phyloP scores from a whole-genome alignment of 177 flowering plant species.

The Vitis hybrid region DNA sequence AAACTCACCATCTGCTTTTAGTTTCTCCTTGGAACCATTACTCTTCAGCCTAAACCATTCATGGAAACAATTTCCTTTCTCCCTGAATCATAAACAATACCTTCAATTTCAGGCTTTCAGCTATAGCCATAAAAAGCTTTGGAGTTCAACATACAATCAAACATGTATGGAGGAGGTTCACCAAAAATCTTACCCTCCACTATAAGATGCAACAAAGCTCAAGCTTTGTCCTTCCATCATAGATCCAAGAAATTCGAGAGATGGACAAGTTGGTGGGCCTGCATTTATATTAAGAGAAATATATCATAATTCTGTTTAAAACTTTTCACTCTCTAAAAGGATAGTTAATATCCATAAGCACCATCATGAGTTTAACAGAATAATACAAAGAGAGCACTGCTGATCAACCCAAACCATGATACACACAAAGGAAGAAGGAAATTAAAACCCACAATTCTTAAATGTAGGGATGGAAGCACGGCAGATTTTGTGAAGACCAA shows the following conservation, averaged over 20 bases:
- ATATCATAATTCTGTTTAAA: not conserved
- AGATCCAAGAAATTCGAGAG: slow-evolving; percentile 71
- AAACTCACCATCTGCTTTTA: slow-evolving; percentile 59
- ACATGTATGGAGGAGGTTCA: not conserved
- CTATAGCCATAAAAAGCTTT: not conserved
- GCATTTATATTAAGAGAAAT: slow-evolving; percentile 13
- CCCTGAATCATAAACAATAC: slow-evolving; percentile 43
- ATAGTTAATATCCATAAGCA: too few species aligned
- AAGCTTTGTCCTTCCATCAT: slow-evolving; percentile 81
- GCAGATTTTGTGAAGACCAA: too few species aligned
- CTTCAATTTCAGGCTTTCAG: not conserved
- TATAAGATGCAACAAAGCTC: slow-evolving; percentile 63
- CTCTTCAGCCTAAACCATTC: slow-evolving; percentile 83
- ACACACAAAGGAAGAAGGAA: too few species aligned
- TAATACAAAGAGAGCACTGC: too few species aligned
- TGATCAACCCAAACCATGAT: too few species aligned
- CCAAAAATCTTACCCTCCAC: slow-evolving; percentile 71
- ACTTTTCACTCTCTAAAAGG: not conserved
- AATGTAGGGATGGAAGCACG: too few species aligned
- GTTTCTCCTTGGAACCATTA: slow-evolving; percentile 60
- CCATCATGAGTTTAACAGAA: too few species aligned
- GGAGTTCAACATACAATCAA: slow-evolving; percentile 3
- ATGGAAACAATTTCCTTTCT: slow-evolving; percentile 67
- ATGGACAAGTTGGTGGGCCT: slow-evolving; percentile 92
- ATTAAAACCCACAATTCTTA: too few species aligned